Evolutionary conservation across 257 asterid species (phyloP).

Genomic region (Solanum etuberosum): DNA sequence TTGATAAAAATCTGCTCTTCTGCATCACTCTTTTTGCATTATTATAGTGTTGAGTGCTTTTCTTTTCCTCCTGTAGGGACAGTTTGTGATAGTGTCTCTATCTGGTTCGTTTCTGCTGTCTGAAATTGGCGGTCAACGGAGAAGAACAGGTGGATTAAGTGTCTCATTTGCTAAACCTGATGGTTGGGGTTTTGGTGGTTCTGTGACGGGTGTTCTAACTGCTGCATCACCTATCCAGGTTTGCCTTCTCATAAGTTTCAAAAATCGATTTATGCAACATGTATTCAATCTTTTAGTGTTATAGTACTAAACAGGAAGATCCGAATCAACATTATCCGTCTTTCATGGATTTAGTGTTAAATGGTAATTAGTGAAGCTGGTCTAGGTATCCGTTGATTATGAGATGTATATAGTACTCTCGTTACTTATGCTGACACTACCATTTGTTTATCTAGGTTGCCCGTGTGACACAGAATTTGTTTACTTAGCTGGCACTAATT

Average conservation of each 20-base stretch:
- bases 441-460: neutral
- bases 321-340: neutral
- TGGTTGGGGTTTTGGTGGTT: conserved; percentile 55
- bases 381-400: neutral
- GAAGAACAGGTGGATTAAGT: conserved; percentile 47
- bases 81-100: conserved; percentile 43
- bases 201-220: conserved; percentile 40
- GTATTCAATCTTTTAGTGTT: neutral
- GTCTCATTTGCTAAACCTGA: conserved; percentile 39
- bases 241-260: conserved; percentile 1
- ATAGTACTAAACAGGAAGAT: neutral
- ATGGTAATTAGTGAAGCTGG: neutral
- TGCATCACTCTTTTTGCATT: neutral
- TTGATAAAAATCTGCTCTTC: neutral
- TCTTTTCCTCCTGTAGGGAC: conserved; percentile 19
- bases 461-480: neutral
- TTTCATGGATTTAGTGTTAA: neutral
- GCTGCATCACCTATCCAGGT: conserved; percentile 61
- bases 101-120: conserved; percentile 47
- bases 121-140: conserved; percentile 37
- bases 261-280: neutral
- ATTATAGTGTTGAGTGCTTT: neutral
- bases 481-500: neutral
- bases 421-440: neutral
- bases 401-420: neutral